phyloP scores from a whole-genome alignment of 2,329 filamentous ascomycete genomes.

The Diaporthe sp. region DNA sequence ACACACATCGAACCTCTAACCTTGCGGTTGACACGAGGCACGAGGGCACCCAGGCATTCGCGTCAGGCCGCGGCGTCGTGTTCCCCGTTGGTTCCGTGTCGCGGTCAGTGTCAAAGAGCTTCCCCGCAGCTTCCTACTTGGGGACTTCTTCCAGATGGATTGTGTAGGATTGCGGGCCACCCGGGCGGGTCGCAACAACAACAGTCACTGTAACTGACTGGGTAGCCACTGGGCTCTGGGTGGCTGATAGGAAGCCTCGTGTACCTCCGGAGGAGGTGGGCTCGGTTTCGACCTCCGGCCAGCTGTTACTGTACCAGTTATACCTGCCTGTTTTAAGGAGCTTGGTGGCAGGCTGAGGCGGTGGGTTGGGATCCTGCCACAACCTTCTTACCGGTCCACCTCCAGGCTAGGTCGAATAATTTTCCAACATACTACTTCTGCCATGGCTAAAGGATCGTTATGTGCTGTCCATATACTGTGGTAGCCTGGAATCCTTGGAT shows the following conservation, averaged over 20 bases:
- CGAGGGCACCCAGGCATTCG: conserved; percentile 3
- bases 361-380: conserved; percentile 24
- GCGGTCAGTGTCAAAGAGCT: conserved; percentile 10
- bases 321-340: conserved; percentile 15
- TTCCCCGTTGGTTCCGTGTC: conserved; percentile 30
- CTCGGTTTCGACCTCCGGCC: conserved; percentile 17
- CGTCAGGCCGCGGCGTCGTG: conserved; percentile 15
- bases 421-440: conserved; percentile 28
- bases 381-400: conserved; percentile 1
- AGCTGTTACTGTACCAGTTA: conserved; percentile 4
- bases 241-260: conserved; percentile 26
- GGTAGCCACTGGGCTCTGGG: neutral
- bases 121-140: conserved; percentile 28
- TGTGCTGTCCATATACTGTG: neutral
- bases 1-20: neutral
- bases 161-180: conserved; percentile 31
- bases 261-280: conserved; percentile 17
- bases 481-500: neutral
- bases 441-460: neutral
- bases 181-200: neutral
- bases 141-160: neutral
- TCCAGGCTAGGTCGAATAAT: conserved; percentile 27
- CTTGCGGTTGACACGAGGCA: conserved; percentile 18
- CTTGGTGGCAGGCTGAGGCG: conserved; percentile 21
- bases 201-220: neutral